Evolutionary conservation across 1,284 basidiomycete genomes (phyloP).

Genomic region (Papiliotrema nemorosa): DNA sequence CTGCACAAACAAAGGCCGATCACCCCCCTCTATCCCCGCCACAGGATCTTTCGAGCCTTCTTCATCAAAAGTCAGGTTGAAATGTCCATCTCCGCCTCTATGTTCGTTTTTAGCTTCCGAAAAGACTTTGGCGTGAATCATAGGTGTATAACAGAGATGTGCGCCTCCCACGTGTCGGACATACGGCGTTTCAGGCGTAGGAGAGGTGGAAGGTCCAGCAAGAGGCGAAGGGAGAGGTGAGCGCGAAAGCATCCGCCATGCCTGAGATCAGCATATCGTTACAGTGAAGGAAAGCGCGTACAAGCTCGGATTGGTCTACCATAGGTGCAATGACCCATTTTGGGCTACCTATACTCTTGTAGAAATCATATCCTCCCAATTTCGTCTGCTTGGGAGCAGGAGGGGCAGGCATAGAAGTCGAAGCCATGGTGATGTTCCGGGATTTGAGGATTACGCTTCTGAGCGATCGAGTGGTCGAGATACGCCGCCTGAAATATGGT

Average conservation of each 20-base stretch:
- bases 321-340: conserved; percentile 91
- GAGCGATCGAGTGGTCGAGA: no score
- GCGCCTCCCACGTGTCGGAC: conserved; percentile 43
- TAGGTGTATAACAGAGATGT: conserved; percentile 87
- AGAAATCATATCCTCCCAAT: conserved; percentile 76
- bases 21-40: conserved; percentile 48
- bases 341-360: conserved; percentile 73
- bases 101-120: conserved; percentile 48
- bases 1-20: conserved; percentile 85
- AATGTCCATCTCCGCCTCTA: conserved; percentile 56
- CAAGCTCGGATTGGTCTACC: conserved; percentile 96
- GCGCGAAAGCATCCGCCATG: conserved; percentile 86
- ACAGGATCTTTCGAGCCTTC: conserved; percentile 44
- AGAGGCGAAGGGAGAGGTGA: conserved; percentile 60
- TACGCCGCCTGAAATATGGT: no score
- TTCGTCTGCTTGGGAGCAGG: conserved; percentile 50
- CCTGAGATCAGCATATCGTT: conserved; percentile 52
- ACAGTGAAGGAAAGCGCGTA: conserved; percentile 49
- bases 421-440: not conserved
- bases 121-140: conserved; percentile 95
- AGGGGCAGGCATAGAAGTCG: not conserved
- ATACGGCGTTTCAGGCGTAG: conserved; percentile 16
- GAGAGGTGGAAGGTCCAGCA: conserved; percentile 21
- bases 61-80: conserved; percentile 60
- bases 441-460: no score